Base-by-base conservation (phyloP, 495 filamentous ascomycete species). In the Talaromyces nanjingensis region DNA sequence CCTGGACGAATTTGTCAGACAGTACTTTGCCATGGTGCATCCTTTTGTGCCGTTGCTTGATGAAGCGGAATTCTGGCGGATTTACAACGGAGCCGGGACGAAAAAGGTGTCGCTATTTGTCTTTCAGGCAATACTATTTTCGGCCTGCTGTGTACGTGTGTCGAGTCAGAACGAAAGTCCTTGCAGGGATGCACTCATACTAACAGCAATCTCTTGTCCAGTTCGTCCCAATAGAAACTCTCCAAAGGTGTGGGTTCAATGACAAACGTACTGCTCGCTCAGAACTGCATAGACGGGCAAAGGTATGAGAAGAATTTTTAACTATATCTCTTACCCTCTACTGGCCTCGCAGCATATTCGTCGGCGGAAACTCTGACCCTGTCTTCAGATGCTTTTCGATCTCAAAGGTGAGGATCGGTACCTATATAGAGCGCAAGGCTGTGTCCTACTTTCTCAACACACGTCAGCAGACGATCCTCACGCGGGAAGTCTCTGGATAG, bases 1-100 rank as follows among this genome's bases (percentile, higher is more conserved):
- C 6, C 69, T 79, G 0, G 70, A 78, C n/a, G 76, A 79, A 24
- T 79, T 83, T 59, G 68, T 82, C 8, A 71, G 73, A 4, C 72
- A 75, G 25, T 83, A 81, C 59, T 83, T 83, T 63, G 70, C 76
- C 60, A 73, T 77, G 18, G 72, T 83, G 14, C 80, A 83, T 63
- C 79, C 81, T 3, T 64, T 72, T 8, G 63, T 81, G 24, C 81
- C 80, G 6, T 68, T 83, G 6, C 24, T 83, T 4, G 76, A 83
- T 11, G 81, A 83, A 54, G 76, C 72, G 0, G 70, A 76, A 47
- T 81, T 83, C 49, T 83, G 81, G 81, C 69, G 72, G 29, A 70
- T 76, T 8, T 81, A 76, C 60, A 66, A 65, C 18, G 62, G 68
- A 4, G 16, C 65, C 1, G n/a, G 52, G 6, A 12, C 59, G 3